phyloP scores from a whole-genome alignment of 2,329 filamentous ascomycete genomes.

The Fusarium buharicum region DNA sequence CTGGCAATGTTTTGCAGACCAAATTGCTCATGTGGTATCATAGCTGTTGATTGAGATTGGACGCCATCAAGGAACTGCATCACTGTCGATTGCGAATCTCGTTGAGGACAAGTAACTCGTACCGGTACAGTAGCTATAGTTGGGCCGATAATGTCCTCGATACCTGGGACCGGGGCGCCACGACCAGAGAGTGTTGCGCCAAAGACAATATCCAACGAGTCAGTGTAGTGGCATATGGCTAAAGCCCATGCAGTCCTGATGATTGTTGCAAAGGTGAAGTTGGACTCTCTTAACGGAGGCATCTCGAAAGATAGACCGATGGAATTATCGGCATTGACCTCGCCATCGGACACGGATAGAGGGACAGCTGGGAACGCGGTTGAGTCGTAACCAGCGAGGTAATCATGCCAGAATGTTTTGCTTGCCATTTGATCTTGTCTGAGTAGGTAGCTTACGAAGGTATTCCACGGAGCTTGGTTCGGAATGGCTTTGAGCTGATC shows the following conservation, averaged over 20 bases:
- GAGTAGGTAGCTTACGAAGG: slow-evolving; percentile 8
- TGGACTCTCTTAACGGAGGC: slow-evolving; percentile 1
- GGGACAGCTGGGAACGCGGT: slow-evolving; percentile 6
- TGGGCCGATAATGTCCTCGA: slow-evolving; percentile 43
- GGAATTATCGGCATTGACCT: not conserved
- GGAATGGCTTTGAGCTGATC: not conserved
- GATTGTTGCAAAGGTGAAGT: slow-evolving; percentile 12
- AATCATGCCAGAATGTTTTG: slow-evolving; percentile 1
- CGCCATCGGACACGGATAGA: not conserved
- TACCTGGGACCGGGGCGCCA: slow-evolving; percentile 35
- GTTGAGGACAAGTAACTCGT: slow-evolving; percentile 24
- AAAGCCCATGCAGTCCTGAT: slow-evolving; percentile 26
- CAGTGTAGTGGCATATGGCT: slow-evolving; percentile 12
- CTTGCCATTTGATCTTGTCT: not conserved
- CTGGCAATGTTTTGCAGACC: slow-evolving; percentile 24
- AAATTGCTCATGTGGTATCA: slow-evolving; percentile 29
- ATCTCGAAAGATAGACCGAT: slow-evolving; percentile 7
- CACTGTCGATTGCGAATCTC: not conserved
- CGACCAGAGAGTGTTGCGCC: slow-evolving; percentile 43
- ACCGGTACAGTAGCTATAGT: slow-evolving; percentile 46
- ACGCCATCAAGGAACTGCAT: slow-evolving; percentile 55
- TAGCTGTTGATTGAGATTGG: slow-evolving; percentile 23
- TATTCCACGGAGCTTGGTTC: not conserved
- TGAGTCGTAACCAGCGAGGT: not conserved
- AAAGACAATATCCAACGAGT: slow-evolving; percentile 46